Conservation (phyloP, 768 basidiomycete species). For the Paxillus ammoniavirescens region DNA sequence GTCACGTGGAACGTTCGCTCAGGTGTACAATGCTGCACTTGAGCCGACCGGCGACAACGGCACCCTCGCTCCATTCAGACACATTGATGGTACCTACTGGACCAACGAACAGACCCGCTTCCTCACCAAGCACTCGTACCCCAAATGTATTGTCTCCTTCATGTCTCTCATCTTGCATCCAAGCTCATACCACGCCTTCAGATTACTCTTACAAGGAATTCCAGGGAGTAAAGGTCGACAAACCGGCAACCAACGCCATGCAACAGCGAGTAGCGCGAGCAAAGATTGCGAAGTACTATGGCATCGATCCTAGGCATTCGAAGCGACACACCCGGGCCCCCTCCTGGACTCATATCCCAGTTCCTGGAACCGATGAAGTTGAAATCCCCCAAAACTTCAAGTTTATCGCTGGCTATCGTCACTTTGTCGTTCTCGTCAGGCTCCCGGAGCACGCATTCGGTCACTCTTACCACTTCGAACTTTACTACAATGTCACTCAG, state of each 20-base stretch:
- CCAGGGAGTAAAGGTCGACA: slow-evolving; percentile 25
- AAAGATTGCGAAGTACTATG: slow-evolving; percentile 22
- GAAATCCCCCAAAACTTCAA: slow-evolving; percentile 13
- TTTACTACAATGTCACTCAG: slow-evolving; percentile 11
- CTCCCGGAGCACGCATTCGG: slow-evolving; percentile 25
- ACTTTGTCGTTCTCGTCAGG: slow-evolving; percentile 23
- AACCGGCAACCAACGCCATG: slow-evolving; percentile 4
- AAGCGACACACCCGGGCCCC: not conserved
- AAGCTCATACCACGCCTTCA: slow-evolving; percentile 2
- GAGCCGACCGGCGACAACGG: slow-evolving; percentile 18
- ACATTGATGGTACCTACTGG: slow-evolving; percentile 24
- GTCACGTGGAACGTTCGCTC: slow-evolving; percentile 20
- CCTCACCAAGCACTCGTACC: slow-evolving; percentile 10
- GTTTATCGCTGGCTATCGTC: slow-evolving; percentile 20
- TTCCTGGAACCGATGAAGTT: slow-evolving; percentile 6
- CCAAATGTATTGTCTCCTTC: slow-evolving; percentile 17
- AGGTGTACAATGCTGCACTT: slow-evolving; percentile 22
- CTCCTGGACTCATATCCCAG: not conserved
- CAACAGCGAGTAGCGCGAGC: slow-evolving; percentile 21
- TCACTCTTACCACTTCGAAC: slow-evolving; percentile 22
- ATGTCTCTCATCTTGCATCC: not conserved
- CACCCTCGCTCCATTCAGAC: slow-evolving; percentile 22
- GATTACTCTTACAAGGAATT: slow-evolving; percentile 30
- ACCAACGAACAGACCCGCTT: slow-evolving; percentile 23
- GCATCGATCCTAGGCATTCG: slow-evolving; percentile 17